Percentiles rank a stretch among this genome's conserved stretches.
These are phyloP conservation scores for Hippophae tibetana DNA, from an alignment of 306 rosid species.

Conservation along the genomic window DNA sequence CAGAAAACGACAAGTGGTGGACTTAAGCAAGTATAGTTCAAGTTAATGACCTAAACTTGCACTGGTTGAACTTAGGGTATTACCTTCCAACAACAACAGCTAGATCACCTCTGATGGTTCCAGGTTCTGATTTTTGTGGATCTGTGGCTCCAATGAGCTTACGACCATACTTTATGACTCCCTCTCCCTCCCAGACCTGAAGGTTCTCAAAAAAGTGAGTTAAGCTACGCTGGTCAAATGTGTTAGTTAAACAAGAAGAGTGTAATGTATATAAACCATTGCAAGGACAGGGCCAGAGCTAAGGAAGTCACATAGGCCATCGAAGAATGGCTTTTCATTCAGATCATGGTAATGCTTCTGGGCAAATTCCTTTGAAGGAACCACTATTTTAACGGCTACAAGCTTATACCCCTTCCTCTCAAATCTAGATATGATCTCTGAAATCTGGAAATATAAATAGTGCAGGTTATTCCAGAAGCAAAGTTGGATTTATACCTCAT, in stretches of 20 bases:
- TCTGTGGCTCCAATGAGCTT: conserved; percentile 96
- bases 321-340: conserved; percentile 81
- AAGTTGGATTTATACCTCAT: background rate
- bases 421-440: conserved; percentile 88
- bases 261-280: conserved; percentile 51
- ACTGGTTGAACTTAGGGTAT: background rate
- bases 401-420: conserved; percentile 91
- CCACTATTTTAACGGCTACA: conserved; percentile 70
- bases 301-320: conserved; percentile 79
- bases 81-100: conserved; percentile 98
- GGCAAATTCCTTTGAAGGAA: conserved; percentile 84
- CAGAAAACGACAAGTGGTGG: background rate
- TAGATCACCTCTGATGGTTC: conserved; percentile 92
- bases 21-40: background rate
- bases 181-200: conserved; percentile 99
- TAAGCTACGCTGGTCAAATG: no score
- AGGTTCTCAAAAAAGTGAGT: conserved; percentile 1
- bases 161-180: conserved; percentile 77
- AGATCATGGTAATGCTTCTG: conserved; percentile 87
- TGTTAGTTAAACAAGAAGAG: no score
- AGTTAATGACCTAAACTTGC: background rate
- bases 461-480: background rate
- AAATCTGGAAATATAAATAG: conserved; percentile 38
- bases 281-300: conserved; percentile 97
- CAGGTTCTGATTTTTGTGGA: conserved; percentile 96